phyloP scores from a whole-genome alignment of 306 rosid species.

The Vicia faba region DNA sequence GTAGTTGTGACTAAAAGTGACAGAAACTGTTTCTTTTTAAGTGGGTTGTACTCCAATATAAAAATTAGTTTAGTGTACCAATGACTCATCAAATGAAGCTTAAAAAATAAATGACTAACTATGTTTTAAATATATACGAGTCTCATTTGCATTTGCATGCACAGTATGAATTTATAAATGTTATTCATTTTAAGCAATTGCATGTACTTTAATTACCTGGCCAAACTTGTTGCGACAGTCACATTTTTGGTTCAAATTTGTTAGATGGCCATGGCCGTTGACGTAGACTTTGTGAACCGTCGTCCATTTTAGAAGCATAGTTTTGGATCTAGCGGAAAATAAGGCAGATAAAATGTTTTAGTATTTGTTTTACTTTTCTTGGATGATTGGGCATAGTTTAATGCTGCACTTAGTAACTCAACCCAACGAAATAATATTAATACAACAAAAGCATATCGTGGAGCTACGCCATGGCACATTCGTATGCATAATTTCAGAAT shows the following conservation, averaged over 20 bases:
- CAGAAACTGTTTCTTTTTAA: neutral
- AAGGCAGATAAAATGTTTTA: neutral
- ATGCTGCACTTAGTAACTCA: neutral
- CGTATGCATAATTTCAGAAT: neutral
- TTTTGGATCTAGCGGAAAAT: neutral
- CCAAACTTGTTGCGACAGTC: constrained; percentile 3
- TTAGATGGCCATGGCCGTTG: neutral
- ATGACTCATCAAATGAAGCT: neutral
- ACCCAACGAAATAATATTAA: neutral
- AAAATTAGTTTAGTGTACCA: neutral
- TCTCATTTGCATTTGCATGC: neutral
- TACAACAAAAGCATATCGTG: neutral
- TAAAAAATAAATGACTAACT: neutral
- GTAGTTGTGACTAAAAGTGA: neutral
- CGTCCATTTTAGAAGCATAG: neutral
- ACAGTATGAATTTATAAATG: neutral
- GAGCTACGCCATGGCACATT: neutral
- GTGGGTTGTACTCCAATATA: neutral
- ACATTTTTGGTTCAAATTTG: neutral
- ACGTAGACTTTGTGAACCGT: neutral
- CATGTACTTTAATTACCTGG: neutral
- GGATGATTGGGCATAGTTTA: neutral
- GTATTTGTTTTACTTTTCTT: neutral
- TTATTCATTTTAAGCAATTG: neutral
- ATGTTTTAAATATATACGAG: neutral